Evolutionary conservation across 495 filamentous ascomycete species (phyloP), one percentile per base, ranked within the genome.

Genomic region (Rostrohypoxylon terebratum): DNA sequence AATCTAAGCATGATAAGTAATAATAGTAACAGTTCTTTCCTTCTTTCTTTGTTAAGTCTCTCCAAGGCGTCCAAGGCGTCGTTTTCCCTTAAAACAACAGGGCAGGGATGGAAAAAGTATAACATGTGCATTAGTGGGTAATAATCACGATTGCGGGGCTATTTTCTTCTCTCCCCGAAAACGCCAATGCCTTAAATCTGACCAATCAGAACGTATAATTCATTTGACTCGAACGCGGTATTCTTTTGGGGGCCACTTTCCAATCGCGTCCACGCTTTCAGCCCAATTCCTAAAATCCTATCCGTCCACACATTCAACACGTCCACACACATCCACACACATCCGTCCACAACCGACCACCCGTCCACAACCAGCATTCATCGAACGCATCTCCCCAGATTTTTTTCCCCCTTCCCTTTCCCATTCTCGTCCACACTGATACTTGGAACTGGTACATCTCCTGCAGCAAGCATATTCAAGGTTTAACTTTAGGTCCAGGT

Each of bases 401-500:
- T 68, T 72, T 68, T 68, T 9, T 21, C 54, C 18, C 61, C 18
- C 61, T 69, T 66, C 62, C 66, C 66, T 74, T 69, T 69, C 71
- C 66, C 51, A 74, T 74, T 74, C 57, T 74, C 62, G 61, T 69
- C 61, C 61, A 66, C 66, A 74, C 69, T 74, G 38, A 25, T n/a
- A 45, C 42, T 45, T 45, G 42, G 71, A 66, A 69, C 53, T 69
- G 66, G 71, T 69, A 69, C 71, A 51, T 69, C 62, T 69, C 62
- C 71, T 74, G 66, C 71, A 69, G 51, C 59, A 68, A 42, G 54
- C 64, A 68, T 68, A 68, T 68, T 68, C 65, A 68, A 42, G 42
- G 36, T 63, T 74, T 62, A 53, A 23, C 34, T 68, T 67, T 55
- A 62, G 50, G 71, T 66, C 66, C 61, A 74, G 71, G 71, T 74